Conservation (phyloP, 495 filamentous ascomycete species). For the Xylaria acuta region DNA sequence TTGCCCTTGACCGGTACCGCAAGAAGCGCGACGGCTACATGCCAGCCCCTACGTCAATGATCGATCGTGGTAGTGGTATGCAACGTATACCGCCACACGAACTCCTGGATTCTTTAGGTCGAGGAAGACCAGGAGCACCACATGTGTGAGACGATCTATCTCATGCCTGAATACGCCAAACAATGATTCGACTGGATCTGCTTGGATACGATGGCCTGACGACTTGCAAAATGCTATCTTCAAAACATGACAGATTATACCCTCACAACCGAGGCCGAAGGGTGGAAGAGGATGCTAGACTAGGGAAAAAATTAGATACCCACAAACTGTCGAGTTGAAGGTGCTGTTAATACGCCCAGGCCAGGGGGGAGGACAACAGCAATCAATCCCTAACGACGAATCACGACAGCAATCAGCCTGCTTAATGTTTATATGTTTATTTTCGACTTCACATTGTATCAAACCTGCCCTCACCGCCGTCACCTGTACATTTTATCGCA, state of each 20-base stretch:
- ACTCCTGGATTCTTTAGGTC: conserved; percentile 65
- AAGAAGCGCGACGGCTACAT: conserved; percentile 86
- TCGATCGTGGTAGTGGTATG: conserved; percentile 77
- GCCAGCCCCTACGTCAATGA: conserved; percentile 75
- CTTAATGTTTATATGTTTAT: conserved; percentile 46
- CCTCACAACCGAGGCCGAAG: background rate
- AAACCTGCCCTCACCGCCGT: conserved; percentile 32
- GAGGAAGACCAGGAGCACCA: conserved; percentile 47
- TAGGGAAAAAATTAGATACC: conserved; percentile 21
- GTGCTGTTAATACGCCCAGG: conserved; percentile 26
- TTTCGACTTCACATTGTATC: conserved; percentile 34
- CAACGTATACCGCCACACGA: conserved; percentile 81
- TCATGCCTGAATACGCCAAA: conserved; percentile 1
- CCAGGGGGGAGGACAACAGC: conserved; percentile 32
- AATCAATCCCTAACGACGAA: conserved; percentile 26
- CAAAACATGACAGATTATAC: background rate
- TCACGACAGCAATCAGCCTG: conserved; percentile 30
- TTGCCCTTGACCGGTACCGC: conserved; percentile 82
- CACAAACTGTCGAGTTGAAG: conserved; percentile 23
- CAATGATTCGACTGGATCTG: conserved; percentile 12
- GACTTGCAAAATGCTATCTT: conserved; percentile 5
- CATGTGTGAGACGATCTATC: conserved; percentile 43
- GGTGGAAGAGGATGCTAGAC: conserved; percentile 17
- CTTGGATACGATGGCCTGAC: conserved; percentile 23
- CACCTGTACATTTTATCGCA: conserved; percentile 38